These are phyloP conservation scores for Diplodia seriata DNA, from an alignment of 2,329 filamentous ascomycete species.

Conservation along the genomic window DNA sequence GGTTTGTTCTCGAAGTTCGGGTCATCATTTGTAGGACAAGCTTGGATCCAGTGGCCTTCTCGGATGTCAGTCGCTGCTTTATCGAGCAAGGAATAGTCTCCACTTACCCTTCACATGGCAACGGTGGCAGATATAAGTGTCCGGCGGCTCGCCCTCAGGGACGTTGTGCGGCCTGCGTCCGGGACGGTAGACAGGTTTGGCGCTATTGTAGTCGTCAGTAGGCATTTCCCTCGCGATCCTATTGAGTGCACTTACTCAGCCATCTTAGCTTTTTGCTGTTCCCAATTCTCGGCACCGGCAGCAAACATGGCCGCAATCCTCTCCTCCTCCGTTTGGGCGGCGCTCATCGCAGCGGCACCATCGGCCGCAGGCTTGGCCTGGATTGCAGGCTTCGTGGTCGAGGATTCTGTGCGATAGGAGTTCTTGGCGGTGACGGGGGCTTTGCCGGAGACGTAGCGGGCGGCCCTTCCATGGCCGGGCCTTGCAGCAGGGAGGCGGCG, in stretches of 20 bases:
- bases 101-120: slow-evolving; percentile 83
- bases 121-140: slow-evolving; percentile 94
- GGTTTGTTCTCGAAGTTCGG: slow-evolving; percentile 93
- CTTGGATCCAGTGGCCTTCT: slow-evolving; percentile 92
- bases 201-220: slow-evolving; percentile 40
- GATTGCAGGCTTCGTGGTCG: slow-evolving; percentile 59
- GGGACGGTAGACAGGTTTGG: slow-evolving; percentile 52
- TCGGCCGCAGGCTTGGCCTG: slow-evolving; percentile 53
- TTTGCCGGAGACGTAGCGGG: slow-evolving; percentile 94
- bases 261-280: slow-evolving; percentile 90
- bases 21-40: slow-evolving; percentile 97
- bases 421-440: slow-evolving; percentile 91
- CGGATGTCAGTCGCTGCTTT: slow-evolving; percentile 40
- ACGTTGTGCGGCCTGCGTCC: slow-evolving; percentile 73
- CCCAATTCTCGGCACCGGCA: slow-evolving; percentile 89
- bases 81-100: neutral
- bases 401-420: slow-evolving; percentile 70
- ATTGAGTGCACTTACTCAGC: slow-evolving; percentile 62
- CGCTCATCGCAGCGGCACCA: slow-evolving; percentile 71
- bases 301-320: slow-evolving; percentile 92
- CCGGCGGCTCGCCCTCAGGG: slow-evolving; percentile 90
- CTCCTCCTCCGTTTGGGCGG: slow-evolving; percentile 89
- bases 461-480: slow-evolving; percentile 86
- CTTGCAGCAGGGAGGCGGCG: slow-evolving; percentile 83
- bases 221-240: slow-evolving; percentile 5